These are phyloP conservation scores for Penicillium coffeae DNA, from an alignment of 495 filamentous ascomycete genomes.

Conservation along the genomic window DNA sequence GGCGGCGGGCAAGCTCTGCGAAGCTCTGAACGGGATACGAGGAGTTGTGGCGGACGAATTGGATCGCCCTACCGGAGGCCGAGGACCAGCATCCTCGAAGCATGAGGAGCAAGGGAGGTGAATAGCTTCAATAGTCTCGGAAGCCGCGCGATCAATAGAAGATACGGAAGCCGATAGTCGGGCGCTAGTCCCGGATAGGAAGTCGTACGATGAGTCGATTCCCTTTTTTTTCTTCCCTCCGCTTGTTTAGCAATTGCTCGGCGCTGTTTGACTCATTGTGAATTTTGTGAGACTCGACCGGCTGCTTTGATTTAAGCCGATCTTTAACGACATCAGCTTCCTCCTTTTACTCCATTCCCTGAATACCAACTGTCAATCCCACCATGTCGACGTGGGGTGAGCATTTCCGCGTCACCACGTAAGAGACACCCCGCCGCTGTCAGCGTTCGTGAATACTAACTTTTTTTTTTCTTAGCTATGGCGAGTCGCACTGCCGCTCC, in stretches of 20 bases:
- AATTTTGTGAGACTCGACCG: not conserved
- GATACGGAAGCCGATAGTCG: constrained; percentile 25
- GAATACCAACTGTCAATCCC: constrained; percentile 1
- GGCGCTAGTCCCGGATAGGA: constrained; percentile 32
- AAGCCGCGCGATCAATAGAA: constrained; percentile 1
- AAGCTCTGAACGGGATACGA: constrained; percentile 36
- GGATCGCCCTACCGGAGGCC: constrained; percentile 7
- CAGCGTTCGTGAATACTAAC: constrained; percentile 1
- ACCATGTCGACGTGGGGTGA: constrained; percentile 89
- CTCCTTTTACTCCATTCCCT: not conserved
- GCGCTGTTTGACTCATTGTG: not conserved
- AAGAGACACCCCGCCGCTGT: constrained; percentile 22
- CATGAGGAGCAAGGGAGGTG: constrained; percentile 18
- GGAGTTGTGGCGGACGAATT: constrained; percentile 29
- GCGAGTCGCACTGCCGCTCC: constrained; percentile 87
- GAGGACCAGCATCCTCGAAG: constrained; percentile 14
- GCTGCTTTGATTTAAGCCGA: not conserved
- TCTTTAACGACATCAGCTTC: not conserved
- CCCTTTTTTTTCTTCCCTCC: constrained; percentile 12
- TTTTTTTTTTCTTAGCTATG: constrained; percentile 60
- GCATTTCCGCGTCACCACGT: constrained; percentile 83
- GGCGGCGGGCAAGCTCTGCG: constrained; percentile 39
- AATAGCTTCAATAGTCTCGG: not conserved
- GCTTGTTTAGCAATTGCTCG: not conserved
- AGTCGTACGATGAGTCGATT: constrained; percentile 26